A percentile compares a stretch with the other conserved stretches of the same genome.
These are phyloP conservation scores for Ophiocordyceps unilateralis DNA, from an alignment of 2,329 filamentous ascomycete species.

Conservation along the genomic window DNA sequence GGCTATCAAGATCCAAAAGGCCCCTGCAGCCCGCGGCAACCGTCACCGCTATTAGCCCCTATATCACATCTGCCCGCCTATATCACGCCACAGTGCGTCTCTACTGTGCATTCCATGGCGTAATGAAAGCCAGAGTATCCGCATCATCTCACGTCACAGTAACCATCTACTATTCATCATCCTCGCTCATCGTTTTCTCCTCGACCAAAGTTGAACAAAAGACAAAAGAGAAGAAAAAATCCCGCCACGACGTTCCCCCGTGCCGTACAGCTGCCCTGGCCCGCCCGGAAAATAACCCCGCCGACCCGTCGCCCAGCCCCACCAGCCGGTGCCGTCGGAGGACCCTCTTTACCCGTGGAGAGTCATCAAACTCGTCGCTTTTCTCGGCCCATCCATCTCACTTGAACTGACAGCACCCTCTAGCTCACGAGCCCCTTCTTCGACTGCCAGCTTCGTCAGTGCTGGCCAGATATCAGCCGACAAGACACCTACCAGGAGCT, in stretches of 20 bases:
- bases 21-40: not conserved
- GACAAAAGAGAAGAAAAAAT: too few species aligned
- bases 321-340: too few species aligned
- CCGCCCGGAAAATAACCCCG: too few species aligned
- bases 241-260: too few species aligned
- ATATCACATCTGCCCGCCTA: not conserved
- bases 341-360: too few species aligned
- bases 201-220: too few species aligned
- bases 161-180: not conserved
- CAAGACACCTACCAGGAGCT: conserved; percentile 41
- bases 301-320: too few species aligned
- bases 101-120: not conserved
- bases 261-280: too few species aligned
- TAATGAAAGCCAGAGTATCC: not conserved
- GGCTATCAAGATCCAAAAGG: not conserved
- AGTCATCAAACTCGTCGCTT: too few species aligned
- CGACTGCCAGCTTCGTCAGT: conserved; percentile 8
- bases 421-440: conserved; percentile 14
- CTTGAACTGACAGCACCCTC: too few species aligned
- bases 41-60: not conserved
- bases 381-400: too few species aligned
- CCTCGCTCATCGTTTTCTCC: too few species aligned
- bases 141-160: not conserved
- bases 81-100: not conserved
- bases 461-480: not conserved